Evolutionary conservation across 2,329 filamentous ascomycete genomes (phyloP).

Genomic region (Scedosporium dehoogii): DNA sequence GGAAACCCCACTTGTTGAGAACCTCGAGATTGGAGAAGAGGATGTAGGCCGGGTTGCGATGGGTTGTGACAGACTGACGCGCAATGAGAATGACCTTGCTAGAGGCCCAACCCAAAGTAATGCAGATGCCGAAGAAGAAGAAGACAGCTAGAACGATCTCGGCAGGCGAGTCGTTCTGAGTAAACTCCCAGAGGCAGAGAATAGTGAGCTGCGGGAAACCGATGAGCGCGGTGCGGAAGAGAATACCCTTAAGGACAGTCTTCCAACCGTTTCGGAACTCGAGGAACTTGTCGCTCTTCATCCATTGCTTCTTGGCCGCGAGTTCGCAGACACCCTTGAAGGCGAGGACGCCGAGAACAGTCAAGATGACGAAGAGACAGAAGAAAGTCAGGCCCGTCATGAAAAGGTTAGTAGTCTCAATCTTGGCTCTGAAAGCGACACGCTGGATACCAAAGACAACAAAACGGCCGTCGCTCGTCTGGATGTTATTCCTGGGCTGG

Average conservation of each 20-base stretch:
- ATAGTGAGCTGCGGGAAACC: constrained; percentile 87
- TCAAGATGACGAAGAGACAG: constrained; percentile 69
- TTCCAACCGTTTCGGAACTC: constrained; percentile 95
- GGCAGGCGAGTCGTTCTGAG: constrained; percentile 71
- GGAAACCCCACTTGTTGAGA: constrained; percentile 95
- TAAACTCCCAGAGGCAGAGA: constrained; percentile 89
- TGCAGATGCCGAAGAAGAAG: constrained; percentile 73
- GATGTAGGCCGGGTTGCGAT: constrained; percentile 95
- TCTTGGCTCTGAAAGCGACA: constrained; percentile 74
- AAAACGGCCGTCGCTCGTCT: constrained; percentile 43
- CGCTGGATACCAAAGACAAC: constrained; percentile 75
- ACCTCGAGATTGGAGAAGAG: constrained; percentile 91
- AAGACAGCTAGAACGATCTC: constrained; percentile 81
- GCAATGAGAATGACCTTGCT: constrained; percentile 85
- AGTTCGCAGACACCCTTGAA: constrained; percentile 79
- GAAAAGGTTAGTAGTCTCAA: constrained; percentile 89
- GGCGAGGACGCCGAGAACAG: constrained; percentile 58
- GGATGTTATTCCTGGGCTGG: constrained; percentile 45
- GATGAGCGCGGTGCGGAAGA: constrained; percentile 83
- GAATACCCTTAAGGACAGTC: constrained; percentile 83
- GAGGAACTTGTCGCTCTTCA: constrained; percentile 76
- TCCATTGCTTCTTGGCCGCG: constrained; percentile 62
- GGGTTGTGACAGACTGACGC: constrained; percentile 77
- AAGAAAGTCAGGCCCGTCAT: constrained; percentile 87
- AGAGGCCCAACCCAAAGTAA: constrained; percentile 74